Percentiles rank a stretch among this genome's conserved stretches.
These are phyloP conservation scores for Coleophoma cylindrospora DNA, from an alignment of 2,329 filamentous ascomycete genomes.

Conservation along the genomic window DNA sequence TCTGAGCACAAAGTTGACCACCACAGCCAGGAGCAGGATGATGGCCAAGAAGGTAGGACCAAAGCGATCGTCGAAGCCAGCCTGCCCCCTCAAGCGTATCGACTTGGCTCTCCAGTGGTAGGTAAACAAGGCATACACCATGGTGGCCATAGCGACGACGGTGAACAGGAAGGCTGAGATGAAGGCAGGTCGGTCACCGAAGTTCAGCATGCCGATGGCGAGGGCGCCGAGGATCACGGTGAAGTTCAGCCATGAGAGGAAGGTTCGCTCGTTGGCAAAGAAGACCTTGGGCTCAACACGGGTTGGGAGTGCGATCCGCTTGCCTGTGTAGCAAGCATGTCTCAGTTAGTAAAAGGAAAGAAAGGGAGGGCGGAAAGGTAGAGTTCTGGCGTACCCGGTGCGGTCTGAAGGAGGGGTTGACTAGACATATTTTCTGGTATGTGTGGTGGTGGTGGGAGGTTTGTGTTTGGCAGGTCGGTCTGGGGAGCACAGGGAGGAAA, in stretches of 20 bases:
- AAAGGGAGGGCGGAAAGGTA: not conserved
- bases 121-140: conserved; percentile 90
- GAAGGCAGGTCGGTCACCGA: conserved; percentile 89
- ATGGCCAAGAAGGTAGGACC: conserved; percentile 88
- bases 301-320: conserved; percentile 95
- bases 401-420: conserved; percentile 91
- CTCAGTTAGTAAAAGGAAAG: not conserved
- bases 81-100: conserved; percentile 85
- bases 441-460: too few species aligned
- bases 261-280: conserved; percentile 99
- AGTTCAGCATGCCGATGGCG: conserved; percentile 95
- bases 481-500: not conserved
- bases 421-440: conserved; percentile 65
- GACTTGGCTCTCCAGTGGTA: conserved; percentile 97
- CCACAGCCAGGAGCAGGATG: conserved; percentile 79
- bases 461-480: not conserved
- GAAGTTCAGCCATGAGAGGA: conserved; percentile 99
- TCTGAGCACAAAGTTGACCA: conserved; percentile 91
- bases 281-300: conserved; percentile 99
- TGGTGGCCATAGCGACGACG: conserved; percentile 85
- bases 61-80: conserved; percentile 93
- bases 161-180: conserved; percentile 95
- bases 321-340: conserved; percentile 53
- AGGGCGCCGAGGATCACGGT: conserved; percentile 96
- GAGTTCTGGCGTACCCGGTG: conserved; percentile 61